Base-by-base conservation (phyloP, 768 basidiomycete species). In the Suillus bovinus region DNA sequence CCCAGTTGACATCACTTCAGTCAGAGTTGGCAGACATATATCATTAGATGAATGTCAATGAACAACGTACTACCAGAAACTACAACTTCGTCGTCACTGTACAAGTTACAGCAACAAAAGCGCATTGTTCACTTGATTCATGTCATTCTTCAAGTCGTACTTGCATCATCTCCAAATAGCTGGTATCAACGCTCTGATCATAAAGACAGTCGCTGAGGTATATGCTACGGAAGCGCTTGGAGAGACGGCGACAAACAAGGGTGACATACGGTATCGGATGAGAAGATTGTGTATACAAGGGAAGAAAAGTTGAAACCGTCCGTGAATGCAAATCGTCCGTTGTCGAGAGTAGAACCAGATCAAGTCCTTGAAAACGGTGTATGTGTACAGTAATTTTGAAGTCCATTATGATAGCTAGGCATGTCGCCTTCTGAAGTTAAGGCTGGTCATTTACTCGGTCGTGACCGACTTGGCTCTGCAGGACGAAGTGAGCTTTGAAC, bases 381-480 rank as follows among this genome's bases (percentile, higher is more conserved):
- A 52, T 29, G 54, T 53, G 60, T 69, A 64, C 65, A 64, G 52
- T 60, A 63, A 61, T 46, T 58, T 46, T 56, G 44, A 16, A 36
- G 64, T 75, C 61, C 70, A 44, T 53, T 61, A 61, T 54, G 33
- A 41, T 29, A 38, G 14, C 53, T 54, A 22, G 27, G 20, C 38
- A 56, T 58, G 58, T 17, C 41, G 41, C 38, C n/a, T 50, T 27
- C 33, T 47, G 24, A 20, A 50, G 41, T 27, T 8, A 50, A 3
- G 24, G 55, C 44, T 11, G 31, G 24, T 29, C 52, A 44, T 71
- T 80, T 84, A 90, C 81, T 90, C 89, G 49, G 82, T 82, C 39
- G 89, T 90, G 61, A 90, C 89, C 64, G 89, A 90, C 72, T 90
- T 90, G 61, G 89, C 89, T 79, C 88, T 90, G 67, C 24, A 4